Conservation (phyloP, 73 alveolate species). For the Tetrahymena borealis region DNA sequence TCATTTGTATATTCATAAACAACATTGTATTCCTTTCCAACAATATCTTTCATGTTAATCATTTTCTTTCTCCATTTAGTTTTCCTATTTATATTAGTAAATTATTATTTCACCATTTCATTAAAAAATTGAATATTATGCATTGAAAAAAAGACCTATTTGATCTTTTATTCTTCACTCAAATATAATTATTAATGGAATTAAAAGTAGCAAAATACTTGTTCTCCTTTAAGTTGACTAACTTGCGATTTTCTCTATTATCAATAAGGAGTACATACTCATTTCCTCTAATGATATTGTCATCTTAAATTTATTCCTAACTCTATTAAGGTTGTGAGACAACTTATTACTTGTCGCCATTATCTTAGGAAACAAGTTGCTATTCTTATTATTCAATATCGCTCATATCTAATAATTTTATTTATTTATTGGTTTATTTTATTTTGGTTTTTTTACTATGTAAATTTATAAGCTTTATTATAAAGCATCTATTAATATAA, state of each 20-base stretch:
- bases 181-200: neutral
- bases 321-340: neutral
- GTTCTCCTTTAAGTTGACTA: neutral
- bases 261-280: neutral
- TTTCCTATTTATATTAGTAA: neutral
- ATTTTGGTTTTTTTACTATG: neutral
- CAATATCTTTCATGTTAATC: slow-evolving; percentile 1
- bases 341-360: neutral
- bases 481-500: neutral
- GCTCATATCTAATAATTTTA: neutral
- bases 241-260: neutral
- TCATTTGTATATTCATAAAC: neutral
- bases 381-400: neutral
- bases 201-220: neutral
- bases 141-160: neutral
- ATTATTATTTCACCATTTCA: neutral
- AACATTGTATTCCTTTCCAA: neutral
- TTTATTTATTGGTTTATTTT: neutral
- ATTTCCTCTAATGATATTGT: neutral
- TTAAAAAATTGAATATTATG: neutral
- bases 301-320: neutral
- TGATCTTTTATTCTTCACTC: too few species aligned
- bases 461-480: neutral
- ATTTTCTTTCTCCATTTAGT: neutral
- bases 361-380: neutral